Conservation (phyloP, 1,139 yeast species). For the Keqinozyma sinolaborantium region DNA sequence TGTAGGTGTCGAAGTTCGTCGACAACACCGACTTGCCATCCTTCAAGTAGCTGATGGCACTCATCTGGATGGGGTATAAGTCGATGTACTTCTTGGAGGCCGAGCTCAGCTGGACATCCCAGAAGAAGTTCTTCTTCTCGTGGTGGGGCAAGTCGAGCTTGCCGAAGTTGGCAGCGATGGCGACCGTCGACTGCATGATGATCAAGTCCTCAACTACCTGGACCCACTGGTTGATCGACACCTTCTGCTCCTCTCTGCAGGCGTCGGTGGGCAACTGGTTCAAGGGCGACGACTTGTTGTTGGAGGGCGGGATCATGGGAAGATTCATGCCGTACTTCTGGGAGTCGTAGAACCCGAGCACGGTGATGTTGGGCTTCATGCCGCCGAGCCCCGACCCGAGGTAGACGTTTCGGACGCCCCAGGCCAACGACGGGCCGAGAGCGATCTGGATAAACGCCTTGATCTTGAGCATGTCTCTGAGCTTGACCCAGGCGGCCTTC, state of each 20-base stretch:
- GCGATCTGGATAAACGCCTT: conserved; percentile 95
- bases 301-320: conserved; percentile 18
- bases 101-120: conserved; percentile 2
- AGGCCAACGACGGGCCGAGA: conserved; percentile 78
- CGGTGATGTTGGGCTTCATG: conserved; percentile 94
- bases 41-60: conserved; percentile 66
- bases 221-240: conserved; percentile 82
- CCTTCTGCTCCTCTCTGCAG: conserved; percentile 67
- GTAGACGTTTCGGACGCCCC: conserved; percentile 95
- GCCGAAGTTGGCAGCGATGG: conserved; percentile 86
- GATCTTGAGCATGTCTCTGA: conserved; percentile 71
- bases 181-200: conserved; percentile 91
- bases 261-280: conserved; percentile 71
- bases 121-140: conserved; percentile 16
- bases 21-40: conserved; percentile 71
- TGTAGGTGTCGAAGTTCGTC: conserved; percentile 92
- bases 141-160: conserved; percentile 53
- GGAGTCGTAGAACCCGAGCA: conserved; percentile 79
- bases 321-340: conserved; percentile 35
- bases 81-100: conserved; percentile 62
- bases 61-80: conserved; percentile 94
- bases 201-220: conserved; percentile 86
- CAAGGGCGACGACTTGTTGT: conserved; percentile 12
- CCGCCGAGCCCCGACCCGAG: conserved; percentile 95
- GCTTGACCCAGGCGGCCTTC: conserved; percentile 75